phyloP scores from a whole-genome alignment of 2,329 filamentous ascomycete species.

The Cryphonectria parasitica region DNA sequence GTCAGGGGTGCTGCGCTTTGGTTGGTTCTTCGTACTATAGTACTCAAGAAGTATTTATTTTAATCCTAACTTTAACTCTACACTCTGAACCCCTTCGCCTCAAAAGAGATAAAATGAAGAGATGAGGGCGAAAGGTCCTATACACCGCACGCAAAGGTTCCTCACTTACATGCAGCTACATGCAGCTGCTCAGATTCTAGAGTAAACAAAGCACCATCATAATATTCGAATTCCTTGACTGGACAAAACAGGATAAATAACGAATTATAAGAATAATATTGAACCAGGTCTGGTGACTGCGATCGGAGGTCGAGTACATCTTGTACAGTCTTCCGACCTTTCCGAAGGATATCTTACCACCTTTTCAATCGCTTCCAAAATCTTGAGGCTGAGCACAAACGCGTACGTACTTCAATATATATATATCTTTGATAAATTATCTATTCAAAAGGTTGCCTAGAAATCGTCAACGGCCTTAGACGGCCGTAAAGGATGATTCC shows the following conservation, averaged over 20 bases:
- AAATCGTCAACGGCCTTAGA: not conserved
- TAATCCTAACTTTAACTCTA: not conserved
- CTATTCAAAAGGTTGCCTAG: not conserved
- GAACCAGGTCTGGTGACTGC: no score
- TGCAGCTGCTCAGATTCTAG: no score
- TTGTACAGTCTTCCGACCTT: not conserved
- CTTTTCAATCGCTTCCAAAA: not conserved
- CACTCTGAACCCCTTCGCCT: not conserved
- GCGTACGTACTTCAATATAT: not conserved
- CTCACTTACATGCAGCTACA: not conserved
- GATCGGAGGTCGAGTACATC: not conserved
- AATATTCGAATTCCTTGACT: not conserved
- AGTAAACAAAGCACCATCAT: not conserved
- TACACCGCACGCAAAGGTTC: not conserved
- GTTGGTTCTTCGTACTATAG: not conserved
- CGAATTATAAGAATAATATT: no score
- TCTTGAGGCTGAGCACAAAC: not conserved
- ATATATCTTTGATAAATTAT: not conserved
- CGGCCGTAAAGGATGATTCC: not conserved
- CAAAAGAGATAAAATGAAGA: not conserved
- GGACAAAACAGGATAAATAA: not conserved
- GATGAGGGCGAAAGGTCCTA: not conserved
- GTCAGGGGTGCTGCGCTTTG: conserved; percentile 9
- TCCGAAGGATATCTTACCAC: not conserved
- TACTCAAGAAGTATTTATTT: no score